A percentile compares a stretch with the other conserved stretches of the same genome.
Evolutionary conservation across 1,139 yeast genomes (phyloP).

Genomic region (Blastobotrys buckinghamii): DNA sequence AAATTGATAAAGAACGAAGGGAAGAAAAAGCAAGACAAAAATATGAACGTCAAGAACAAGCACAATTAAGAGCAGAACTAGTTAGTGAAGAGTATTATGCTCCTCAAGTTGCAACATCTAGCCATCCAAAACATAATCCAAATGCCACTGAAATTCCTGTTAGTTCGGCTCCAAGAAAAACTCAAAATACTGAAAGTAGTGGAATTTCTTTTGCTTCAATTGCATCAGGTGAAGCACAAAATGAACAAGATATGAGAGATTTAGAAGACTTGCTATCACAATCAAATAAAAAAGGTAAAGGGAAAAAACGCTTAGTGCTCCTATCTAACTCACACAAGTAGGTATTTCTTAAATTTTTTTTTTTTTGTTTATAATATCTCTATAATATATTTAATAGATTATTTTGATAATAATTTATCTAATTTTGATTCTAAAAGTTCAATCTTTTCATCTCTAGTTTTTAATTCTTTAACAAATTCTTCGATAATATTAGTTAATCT

Average conservation of each 20-base stretch:
- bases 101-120: not conserved
- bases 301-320: conserved; percentile 39
- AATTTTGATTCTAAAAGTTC: conserved; percentile 22
- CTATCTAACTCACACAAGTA: conserved; percentile 7
- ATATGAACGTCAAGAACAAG: conserved; percentile 60
- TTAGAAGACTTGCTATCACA: conserved; percentile 17
- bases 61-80: conserved; percentile 26
- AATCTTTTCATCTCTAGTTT: conserved; percentile 20
- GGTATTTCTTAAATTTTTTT: too few relatives aligned
- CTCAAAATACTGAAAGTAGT: not conserved
- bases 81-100: conserved; percentile 21
- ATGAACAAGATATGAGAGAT: conserved; percentile 17
- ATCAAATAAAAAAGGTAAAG: conserved; percentile 32
- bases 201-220: conserved; percentile 17
- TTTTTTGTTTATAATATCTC: too few relatives aligned
- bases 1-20: conserved; percentile 47
- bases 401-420: conserved; percentile 9
- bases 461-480: conserved; percentile 19
- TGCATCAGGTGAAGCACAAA: conserved; percentile 15
- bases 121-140: not conserved
- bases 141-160: not conserved
- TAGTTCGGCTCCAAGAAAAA: not conserved
- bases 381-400: too few relatives aligned
- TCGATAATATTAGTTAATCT: conserved; percentile 21
- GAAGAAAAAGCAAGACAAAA: conserved; percentile 61